Conservation (phyloP, 2,329 filamentous ascomycete genomes). For the Alternaria metachromatica region DNA sequence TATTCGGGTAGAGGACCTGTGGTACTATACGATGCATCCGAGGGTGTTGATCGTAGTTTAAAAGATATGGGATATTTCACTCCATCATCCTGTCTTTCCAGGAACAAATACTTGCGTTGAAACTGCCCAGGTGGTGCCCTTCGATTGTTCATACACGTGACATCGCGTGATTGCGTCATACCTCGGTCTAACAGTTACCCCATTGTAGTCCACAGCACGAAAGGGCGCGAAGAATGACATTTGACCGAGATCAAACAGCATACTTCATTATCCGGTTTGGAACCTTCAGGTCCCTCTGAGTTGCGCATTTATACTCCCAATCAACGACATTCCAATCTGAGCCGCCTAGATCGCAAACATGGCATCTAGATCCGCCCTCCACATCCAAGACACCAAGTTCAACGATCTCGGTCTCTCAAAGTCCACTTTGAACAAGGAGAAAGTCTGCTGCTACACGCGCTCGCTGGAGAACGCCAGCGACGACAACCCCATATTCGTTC, state of each 20-base stretch:
- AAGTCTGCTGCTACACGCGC: constrained; percentile 37
- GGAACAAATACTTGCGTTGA: background rate
- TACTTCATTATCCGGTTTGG: background rate
- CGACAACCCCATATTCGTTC: constrained; percentile 38
- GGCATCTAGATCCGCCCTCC: constrained; percentile 27
- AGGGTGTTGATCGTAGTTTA: background rate
- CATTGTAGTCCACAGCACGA: background rate
- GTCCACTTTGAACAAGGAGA: constrained; percentile 32
- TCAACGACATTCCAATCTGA: background rate
- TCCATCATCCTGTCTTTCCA: background rate
- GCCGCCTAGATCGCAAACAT: constrained; percentile 6
- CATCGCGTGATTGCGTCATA: constrained; percentile 16
- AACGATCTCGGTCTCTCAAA: constrained; percentile 35
- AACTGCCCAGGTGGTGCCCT: background rate
- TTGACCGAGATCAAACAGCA: background rate
- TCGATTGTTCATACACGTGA: background rate
- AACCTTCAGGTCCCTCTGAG: background rate
- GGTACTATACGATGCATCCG: background rate
- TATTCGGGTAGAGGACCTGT: background rate
- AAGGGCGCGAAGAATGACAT: constrained; percentile 1
- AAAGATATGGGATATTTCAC: background rate
- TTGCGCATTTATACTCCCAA: background rate
- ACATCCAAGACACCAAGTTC: constrained; percentile 40
- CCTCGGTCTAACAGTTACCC: background rate
- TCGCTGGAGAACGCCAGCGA: constrained; percentile 28